Percentiles rank a stretch among this genome's conserved stretches.
phyloP scores from a whole-genome alignment of 2,329 filamentous ascomycete species.

The Stenocarpella maydis region DNA sequence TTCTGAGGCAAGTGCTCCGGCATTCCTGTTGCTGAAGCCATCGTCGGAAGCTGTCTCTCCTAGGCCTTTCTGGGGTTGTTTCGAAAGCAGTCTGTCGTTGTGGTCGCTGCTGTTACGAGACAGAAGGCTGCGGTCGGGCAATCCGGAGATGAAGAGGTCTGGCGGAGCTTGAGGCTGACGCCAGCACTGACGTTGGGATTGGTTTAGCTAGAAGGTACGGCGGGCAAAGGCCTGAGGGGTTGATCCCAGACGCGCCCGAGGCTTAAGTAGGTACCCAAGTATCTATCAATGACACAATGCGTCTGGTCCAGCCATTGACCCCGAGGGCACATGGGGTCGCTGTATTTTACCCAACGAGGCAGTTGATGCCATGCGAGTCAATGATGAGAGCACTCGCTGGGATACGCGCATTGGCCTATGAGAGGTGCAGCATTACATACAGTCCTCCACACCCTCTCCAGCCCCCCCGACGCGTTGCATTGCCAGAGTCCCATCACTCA shows the following conservation, averaged over 20 bases:
- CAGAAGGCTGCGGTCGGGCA: not conserved
- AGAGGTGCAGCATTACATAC: constrained; percentile 22
- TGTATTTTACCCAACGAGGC: constrained; percentile 18
- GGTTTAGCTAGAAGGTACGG: not conserved
- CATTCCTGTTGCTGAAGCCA: constrained; percentile 75
- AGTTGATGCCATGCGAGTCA: constrained; percentile 31
- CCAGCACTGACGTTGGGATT: not conserved
- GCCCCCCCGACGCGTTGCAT: constrained; percentile 1
- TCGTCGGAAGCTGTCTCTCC: constrained; percentile 44
- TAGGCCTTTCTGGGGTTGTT: not conserved
- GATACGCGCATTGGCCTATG: constrained; percentile 24
- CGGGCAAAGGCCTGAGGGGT: not conserved
- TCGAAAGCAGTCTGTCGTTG: not conserved
- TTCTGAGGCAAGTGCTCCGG: constrained; percentile 59
- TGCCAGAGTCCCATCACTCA: too few relatives aligned
- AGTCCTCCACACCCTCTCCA: constrained; percentile 21
- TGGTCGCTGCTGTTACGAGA: not conserved
- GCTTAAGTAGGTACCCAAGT: not conserved
- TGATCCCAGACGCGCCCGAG: constrained; percentile 11
- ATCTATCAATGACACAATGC: not conserved
- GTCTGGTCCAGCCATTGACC: not conserved
- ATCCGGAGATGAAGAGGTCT: not conserved
- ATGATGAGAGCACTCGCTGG: constrained; percentile 29
- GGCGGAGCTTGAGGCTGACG: not conserved
- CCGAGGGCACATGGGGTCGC: not conserved